A percentile compares a stretch with the other conserved stretches of the same genome.
These are phyloP conservation scores for Paramyrothecium sp. DNA, from an alignment of 2,329 filamentous ascomycete genomes.

Conservation along the genomic window DNA sequence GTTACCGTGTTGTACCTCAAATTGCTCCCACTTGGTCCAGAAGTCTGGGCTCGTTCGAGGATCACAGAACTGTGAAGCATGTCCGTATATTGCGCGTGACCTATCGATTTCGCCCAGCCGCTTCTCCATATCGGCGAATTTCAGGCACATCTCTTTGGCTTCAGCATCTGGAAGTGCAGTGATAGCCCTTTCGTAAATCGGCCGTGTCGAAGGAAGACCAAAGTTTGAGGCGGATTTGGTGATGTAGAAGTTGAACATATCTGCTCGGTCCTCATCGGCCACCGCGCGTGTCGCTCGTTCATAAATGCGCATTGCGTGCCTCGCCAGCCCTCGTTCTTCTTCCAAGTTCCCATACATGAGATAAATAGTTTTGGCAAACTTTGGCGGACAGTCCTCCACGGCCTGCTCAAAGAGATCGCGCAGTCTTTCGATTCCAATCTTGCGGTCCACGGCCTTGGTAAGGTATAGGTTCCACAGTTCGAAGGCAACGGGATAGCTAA, in stretches of 20 bases:
- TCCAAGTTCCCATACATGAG: slow-evolving; percentile 98
- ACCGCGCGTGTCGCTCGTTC: slow-evolving; percentile 94
- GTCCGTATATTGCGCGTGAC: slow-evolving; percentile 91
- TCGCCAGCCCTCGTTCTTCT: slow-evolving; percentile 88
- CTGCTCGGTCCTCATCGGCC: slow-evolving; percentile 87
- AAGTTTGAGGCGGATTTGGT: slow-evolving; percentile 99
- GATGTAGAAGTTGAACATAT: slow-evolving; percentile 99
- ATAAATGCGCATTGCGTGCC: slow-evolving; percentile 98
- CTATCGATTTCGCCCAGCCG: slow-evolving; percentile 91
- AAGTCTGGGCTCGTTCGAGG: slow-evolving; percentile 86
- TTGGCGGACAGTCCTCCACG: slow-evolving; percentile 88
- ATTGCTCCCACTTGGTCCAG: slow-evolving; percentile 96
- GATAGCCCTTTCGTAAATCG: slow-evolving; percentile 96
- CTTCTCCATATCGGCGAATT: slow-evolving; percentile 96
- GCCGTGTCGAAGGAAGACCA: slow-evolving; percentile 87
- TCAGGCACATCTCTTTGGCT: slow-evolving; percentile 96
- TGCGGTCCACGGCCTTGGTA: slow-evolving; percentile 93
- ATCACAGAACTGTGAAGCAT: slow-evolving; percentile 96
- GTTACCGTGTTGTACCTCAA: slow-evolving; percentile 97
- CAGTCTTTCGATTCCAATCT: slow-evolving; percentile 90
- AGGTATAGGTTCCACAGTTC: slow-evolving; percentile 98
- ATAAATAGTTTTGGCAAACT: slow-evolving; percentile 93
- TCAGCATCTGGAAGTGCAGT: slow-evolving; percentile 89
- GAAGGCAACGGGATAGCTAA: slow-evolving; percentile 96
- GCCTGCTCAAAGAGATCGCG: slow-evolving; percentile 97